Percentiles rank a stretch among this genome's conserved stretches.
phyloP scores from a whole-genome alignment of 441 rosid species.

The Rhodomyrtus psidioides region DNA sequence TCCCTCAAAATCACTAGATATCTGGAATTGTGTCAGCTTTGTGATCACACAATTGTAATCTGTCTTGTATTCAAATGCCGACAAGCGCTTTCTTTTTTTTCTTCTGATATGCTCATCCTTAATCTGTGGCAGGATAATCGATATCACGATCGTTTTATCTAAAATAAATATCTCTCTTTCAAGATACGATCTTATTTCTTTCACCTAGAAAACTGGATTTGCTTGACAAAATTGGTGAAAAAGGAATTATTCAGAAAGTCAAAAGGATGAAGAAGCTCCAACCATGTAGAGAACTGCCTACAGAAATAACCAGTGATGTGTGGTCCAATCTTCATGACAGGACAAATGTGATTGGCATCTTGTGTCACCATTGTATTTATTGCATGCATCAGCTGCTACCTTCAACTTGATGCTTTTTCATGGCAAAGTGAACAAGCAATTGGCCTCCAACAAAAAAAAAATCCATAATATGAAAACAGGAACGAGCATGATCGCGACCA shows the following conservation, averaged over 20 bases:
- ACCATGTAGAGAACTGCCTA: background rate
- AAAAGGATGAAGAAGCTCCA: background rate
- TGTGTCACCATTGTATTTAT: background rate
- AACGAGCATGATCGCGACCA: no score
- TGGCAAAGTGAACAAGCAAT: background rate
- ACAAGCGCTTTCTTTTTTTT: background rate
- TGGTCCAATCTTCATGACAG: background rate
- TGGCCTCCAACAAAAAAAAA: no score
- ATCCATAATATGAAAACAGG: no score
- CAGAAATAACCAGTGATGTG: background rate
- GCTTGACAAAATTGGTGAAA: background rate
- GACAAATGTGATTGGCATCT: background rate
- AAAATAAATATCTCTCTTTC: background rate
- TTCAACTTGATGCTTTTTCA: background rate
- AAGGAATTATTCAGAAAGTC: background rate
- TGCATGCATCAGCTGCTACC: background rate
- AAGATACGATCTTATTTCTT: background rate
- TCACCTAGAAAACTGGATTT: background rate
- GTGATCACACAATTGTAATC: background rate
- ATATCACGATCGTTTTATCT: background rate
- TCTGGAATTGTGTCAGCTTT: background rate
- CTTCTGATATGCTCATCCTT: background rate
- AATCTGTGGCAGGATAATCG: background rate
- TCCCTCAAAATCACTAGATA: background rate
- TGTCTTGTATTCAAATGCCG: background rate